Base-by-base conservation (phyloP, 1,139 yeast species). In the Saccharomyces uvarum region DNA sequence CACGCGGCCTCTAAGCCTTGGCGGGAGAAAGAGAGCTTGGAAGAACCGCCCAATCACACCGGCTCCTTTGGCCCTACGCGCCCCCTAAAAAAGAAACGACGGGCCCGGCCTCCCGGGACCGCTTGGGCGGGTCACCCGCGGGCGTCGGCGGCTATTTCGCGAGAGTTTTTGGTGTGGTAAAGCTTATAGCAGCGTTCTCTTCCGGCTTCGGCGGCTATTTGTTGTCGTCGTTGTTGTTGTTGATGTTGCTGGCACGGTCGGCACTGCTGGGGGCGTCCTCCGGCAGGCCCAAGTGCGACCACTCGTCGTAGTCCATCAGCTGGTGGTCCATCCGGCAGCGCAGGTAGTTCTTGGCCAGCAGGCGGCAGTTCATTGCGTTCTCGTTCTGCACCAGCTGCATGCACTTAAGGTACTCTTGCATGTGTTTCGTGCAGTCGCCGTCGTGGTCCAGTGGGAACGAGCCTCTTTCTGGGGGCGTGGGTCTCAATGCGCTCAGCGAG, bases 401-500 rank as follows among this genome's bases (percentile, higher is more conserved):
- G 71, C 99, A 93, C 54, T 82, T 75, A 59, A 93, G 74, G 68
- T 93, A 93, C 57, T 80, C 81, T 53, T 76, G 70, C 95, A 90
- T 93, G 58, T 82, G 80, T 26, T 76, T 76, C 16, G 83, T 81
- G 68, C 98, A 93, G 63, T 93, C 98, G 28, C 84, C 88, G 58
- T 83, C 88, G 67, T 93, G 99, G 65, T 93, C 99, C 53, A 93
- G 75, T 0, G 98, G 99, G 70, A 93, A 93, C 0, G 97, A 88
- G 0, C 99, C 99, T 63, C 97, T 76, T 63, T 91, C 96, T 3
- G 99, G 99, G 28, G 99, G 97, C 0, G 93, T 86, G 13, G 97
- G 96, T 19, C 88, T 78, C 79, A 86, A 77, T 41, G 81, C 73
- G 59, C 80, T 73, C 41, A 73, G 57, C 16, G 73, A 72, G 63